These are phyloP conservation scores for Penicillium brasilianum DNA, from an alignment of 2,329 filamentous ascomycete genomes.

Conservation along the genomic window DNA sequence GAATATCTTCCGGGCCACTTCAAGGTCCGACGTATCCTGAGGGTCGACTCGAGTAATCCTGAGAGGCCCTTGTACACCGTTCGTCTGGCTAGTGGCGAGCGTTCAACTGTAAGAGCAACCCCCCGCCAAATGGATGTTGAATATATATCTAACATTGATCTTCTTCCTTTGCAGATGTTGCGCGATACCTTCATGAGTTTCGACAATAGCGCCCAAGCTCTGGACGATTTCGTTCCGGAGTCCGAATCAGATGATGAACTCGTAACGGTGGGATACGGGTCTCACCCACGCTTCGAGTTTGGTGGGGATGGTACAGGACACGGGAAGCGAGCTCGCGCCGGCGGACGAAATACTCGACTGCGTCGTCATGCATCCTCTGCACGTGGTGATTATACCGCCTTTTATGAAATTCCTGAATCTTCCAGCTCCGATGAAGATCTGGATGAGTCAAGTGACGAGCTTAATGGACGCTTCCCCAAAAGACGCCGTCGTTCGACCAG, in stretches of 20 bases:
- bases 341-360: not conserved
- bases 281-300: not conserved
- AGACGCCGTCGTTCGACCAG: slow-evolving; percentile 3
- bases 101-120: slow-evolving; percentile 38
- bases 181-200: slow-evolving; percentile 34
- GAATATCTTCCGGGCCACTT: slow-evolving; percentile 48
- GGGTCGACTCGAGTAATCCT: slow-evolving; percentile 31
- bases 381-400: slow-evolving; percentile 7
- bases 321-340: slow-evolving; percentile 6
- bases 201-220: slow-evolving; percentile 32
- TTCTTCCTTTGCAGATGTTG: slow-evolving; percentile 32
- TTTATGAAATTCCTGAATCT: slow-evolving; percentile 1
- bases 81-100: slow-evolving; percentile 44
- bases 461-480: not conserved
- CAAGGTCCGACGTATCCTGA: slow-evolving; percentile 38
- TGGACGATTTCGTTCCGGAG: slow-evolving; percentile 23
- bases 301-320: slow-evolving; percentile 19
- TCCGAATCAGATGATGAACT: slow-evolving; percentile 22
- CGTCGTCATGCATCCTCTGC: slow-evolving; percentile 1
- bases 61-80: slow-evolving; percentile 38
- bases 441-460: slow-evolving; percentile 14
- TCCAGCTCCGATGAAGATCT: slow-evolving; percentile 4
- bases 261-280: not conserved
- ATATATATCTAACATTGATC: slow-evolving; percentile 14
- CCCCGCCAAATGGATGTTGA: slow-evolving; percentile 10